Evolutionary conservation across 768 basidiomycete species (phyloP).

Genomic region (Podaxis sp.): DNA sequence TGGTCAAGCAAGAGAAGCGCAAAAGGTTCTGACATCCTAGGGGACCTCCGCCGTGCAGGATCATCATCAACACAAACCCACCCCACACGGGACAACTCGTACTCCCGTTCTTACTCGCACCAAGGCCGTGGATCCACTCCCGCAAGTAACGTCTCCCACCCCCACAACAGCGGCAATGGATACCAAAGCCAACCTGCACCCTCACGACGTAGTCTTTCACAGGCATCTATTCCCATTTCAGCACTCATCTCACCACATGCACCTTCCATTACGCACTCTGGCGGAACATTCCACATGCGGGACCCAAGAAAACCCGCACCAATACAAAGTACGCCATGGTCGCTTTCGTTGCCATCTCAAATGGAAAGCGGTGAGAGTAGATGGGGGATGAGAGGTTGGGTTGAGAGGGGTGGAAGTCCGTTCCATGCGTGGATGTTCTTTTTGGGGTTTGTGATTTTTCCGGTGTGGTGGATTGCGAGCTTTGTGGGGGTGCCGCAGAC

Average conservation of each 20-base stretch:
- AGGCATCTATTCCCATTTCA: slow-evolving; percentile 74
- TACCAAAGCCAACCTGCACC: slow-evolving; percentile 25
- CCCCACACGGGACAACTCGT: slow-evolving; percentile 18
- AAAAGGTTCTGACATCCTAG: slow-evolving; percentile 8
- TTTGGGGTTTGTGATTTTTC: slow-evolving; percentile 63
- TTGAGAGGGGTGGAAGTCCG: slow-evolving; percentile 51
- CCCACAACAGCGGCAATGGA: not conserved
- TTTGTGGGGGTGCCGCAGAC: slow-evolving; percentile 54
- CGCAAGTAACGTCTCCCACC: too few species aligned
- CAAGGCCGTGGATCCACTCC: too few species aligned
- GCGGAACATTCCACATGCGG: slow-evolving; percentile 67
- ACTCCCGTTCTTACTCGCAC: slow-evolving; percentile 16
- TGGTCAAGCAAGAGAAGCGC: slow-evolving; percentile 37
- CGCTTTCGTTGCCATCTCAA: slow-evolving; percentile 40
- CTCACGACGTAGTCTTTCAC: slow-evolving; percentile 56
- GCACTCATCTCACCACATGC: slow-evolving; percentile 77
- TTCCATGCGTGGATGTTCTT: slow-evolving; percentile 78
- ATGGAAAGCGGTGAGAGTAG: slow-evolving; percentile 24
- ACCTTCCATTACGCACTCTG: slow-evolving; percentile 58
- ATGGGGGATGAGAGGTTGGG: slow-evolving; percentile 32
- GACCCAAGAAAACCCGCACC: slow-evolving; percentile 68
- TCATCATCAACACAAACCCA: slow-evolving; percentile 20
- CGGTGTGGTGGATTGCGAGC: slow-evolving; percentile 59
- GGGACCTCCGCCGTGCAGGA: slow-evolving; percentile 16
- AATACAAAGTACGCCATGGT: slow-evolving; percentile 58